A percentile compares a stretch with the other conserved stretches of the same genome.
Evolutionary conservation across 1,284 basidiomycete genomes (phyloP).

Genomic region (Volvariella volvacea): DNA sequence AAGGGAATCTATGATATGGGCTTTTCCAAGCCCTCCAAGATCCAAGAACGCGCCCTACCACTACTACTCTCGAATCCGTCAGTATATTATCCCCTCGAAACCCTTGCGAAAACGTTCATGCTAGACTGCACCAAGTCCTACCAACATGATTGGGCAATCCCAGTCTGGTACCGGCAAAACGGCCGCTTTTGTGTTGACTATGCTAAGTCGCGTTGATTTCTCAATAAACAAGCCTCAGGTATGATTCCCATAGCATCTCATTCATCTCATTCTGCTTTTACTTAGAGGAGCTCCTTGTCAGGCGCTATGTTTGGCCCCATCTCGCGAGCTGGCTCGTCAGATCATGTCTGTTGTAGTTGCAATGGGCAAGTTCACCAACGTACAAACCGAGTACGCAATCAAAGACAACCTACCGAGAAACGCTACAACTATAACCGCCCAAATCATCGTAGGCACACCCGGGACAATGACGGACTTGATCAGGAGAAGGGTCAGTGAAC

Average conservation of each 20-base stretch:
- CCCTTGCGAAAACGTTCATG: background rate
- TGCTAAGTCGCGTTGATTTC: conserved; percentile 93
- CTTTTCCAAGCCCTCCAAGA: conserved; percentile 98
- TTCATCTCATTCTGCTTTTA: conserved; percentile 6
- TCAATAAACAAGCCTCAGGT: conserved; percentile 81
- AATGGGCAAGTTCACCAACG: conserved; percentile 93
- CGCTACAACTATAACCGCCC: conserved; percentile 74
- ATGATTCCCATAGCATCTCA: conserved; percentile 13
- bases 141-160: conserved; percentile 99
- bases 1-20: conserved; percentile 97
- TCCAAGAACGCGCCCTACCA: conserved; percentile 96
- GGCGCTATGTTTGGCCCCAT: conserved; percentile 92
- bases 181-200: conserved; percentile 95
- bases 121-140: conserved; percentile 49
- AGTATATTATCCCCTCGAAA: conserved; percentile 20
- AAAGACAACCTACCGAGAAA: conserved; percentile 72
- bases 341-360: conserved; percentile 92
- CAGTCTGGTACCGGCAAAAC: conserved; percentile 99
- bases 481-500: conserved; percentile 35
- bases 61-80: conserved; percentile 89
- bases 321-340: conserved; percentile 94
- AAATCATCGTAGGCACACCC: conserved; percentile 94
- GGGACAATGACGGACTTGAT: conserved; percentile 92
- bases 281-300: conserved; percentile 23
- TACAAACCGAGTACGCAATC: conserved; percentile 93